Evolutionary conservation across 2,329 filamentous ascomycete species (phyloP).

Genomic region (Aspergillus pseudonomiae): DNA sequence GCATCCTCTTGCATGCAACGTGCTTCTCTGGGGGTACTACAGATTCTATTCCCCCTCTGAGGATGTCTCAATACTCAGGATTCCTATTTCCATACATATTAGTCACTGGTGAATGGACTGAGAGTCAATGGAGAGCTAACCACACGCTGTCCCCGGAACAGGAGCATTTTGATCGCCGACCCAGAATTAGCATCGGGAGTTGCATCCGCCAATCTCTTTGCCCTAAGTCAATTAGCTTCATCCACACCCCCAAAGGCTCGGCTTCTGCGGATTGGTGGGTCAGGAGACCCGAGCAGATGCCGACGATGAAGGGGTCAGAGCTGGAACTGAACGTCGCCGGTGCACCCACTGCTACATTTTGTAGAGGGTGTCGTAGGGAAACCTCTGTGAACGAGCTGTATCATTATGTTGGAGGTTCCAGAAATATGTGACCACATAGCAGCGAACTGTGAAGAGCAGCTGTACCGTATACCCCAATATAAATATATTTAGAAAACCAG

Average conservation of each 20-base stretch:
- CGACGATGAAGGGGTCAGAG: no score
- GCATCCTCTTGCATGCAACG: no score
- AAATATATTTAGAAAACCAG: no score
- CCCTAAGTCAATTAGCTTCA: not conserved
- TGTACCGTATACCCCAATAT: not conserved
- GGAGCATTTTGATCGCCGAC: not conserved
- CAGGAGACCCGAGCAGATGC: not conserved
- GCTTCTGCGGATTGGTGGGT: not conserved
- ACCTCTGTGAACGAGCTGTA: not conserved
- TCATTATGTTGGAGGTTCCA: not conserved
- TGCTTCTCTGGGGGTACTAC: no score
- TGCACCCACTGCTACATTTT: not conserved
- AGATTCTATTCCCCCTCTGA: no score
- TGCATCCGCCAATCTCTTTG: not conserved
- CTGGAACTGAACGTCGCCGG: not conserved
- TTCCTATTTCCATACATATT: no score
- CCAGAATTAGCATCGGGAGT: not conserved
- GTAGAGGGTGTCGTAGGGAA: no score
- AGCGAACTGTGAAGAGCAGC: no score
- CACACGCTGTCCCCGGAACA: not conserved
- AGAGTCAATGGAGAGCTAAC: not conserved
- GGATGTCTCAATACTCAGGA: no score
- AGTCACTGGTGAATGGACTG: not conserved
- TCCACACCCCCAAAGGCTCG: not conserved
- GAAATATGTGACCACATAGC: not conserved